Conservation (phyloP, 2,329 filamentous ascomycete genomes). For the Colletotrichum tanaceti region DNA sequence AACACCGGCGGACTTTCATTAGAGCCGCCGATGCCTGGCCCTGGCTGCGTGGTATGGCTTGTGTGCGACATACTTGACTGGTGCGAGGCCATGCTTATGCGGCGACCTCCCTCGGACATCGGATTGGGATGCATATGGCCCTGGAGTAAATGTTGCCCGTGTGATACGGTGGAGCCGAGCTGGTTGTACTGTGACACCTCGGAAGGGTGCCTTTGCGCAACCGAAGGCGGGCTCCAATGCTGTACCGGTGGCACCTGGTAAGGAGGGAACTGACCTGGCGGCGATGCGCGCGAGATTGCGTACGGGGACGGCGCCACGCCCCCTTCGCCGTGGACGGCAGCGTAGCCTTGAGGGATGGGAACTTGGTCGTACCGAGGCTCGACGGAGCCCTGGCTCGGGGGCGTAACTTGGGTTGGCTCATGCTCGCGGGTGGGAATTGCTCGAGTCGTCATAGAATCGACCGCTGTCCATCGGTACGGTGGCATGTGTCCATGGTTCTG, state of each 20-base stretch:
- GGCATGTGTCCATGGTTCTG: conserved; percentile 15
- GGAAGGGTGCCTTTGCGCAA: conserved; percentile 24
- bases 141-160: conserved; percentile 25
- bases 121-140: conserved; percentile 8
- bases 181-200: conserved; percentile 22
- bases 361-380: conserved; percentile 53
- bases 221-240: conserved; percentile 33
- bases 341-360: conserved; percentile 53
- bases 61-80: conserved; percentile 19
- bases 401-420: background rate
- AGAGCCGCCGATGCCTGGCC: background rate
- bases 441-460: conserved; percentile 11
- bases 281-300: conserved; percentile 42
- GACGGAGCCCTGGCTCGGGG: conserved; percentile 14
- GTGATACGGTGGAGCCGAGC: conserved; percentile 8
- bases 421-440: background rate
- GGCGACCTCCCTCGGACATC: conserved; percentile 16
- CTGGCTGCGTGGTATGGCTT: conserved; percentile 10
- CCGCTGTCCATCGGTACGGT: conserved; percentile 11
- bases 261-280: conserved; percentile 35
- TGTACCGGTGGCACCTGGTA: conserved; percentile 33
- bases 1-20: background rate
- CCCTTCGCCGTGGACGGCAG: conserved; percentile 53
- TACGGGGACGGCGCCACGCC: conserved; percentile 47
- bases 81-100: conserved; percentile 29